Conservation (phyloP, 129 eudicot genomes). For the Kitagawia praeruptora region DNA sequence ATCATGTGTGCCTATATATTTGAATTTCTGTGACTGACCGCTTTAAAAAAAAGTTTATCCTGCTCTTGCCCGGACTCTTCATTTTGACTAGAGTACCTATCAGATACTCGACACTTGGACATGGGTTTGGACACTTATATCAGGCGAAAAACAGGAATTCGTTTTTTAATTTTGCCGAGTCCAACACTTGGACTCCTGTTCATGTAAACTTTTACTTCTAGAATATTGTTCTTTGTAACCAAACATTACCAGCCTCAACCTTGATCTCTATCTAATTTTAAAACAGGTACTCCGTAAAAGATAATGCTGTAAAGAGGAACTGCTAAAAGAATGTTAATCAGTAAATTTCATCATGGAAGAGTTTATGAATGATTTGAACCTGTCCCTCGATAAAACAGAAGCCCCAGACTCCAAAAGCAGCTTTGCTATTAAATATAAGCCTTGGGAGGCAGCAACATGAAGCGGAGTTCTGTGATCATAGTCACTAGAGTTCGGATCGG, state of each 20-base stretch:
- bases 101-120: no score
- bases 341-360: neutral
- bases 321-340: neutral
- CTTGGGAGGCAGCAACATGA: constrained; percentile 82
- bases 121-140: no score
- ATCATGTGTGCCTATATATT: no score
- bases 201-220: neutral
- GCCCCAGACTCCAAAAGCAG: constrained; percentile 86
- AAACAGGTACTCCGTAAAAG: neutral
- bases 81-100: no score
- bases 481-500: constrained; percentile 76
- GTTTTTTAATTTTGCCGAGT: no score
- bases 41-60: no score
- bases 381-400: constrained; percentile 70
- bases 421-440: constrained; percentile 62
- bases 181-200: no score
- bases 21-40: no score
- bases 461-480: constrained; percentile 86
- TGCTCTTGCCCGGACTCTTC: no score
- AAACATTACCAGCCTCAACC: neutral
- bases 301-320: neutral
- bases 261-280: neutral
- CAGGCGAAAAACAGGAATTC: no score
- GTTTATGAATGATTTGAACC: constrained; percentile 27
- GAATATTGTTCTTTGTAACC: neutral